Percentiles rank a stretch among this genome's conserved stretches.
Evolutionary conservation across 768 basidiomycete genomes (phyloP).

Genomic region (Leccinum sublutescens): DNA sequence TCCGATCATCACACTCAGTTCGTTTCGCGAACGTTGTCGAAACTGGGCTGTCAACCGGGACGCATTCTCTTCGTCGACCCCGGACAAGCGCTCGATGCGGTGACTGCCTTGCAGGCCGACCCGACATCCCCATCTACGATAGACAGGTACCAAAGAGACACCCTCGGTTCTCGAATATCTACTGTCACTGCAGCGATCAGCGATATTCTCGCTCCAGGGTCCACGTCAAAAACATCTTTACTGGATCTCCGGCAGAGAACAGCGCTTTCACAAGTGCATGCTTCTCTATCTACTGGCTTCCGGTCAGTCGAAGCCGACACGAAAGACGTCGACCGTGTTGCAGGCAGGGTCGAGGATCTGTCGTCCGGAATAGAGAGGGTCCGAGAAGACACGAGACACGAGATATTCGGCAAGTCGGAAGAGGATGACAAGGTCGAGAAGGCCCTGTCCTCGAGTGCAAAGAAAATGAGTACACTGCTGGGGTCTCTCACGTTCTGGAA

Average conservation of each 20-base stretch:
- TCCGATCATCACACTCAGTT: constrained; percentile 15
- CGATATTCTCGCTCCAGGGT: constrained; percentile 12
- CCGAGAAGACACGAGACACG: constrained; percentile 34
- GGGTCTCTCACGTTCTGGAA: constrained; percentile 39
- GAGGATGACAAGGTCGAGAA: constrained; percentile 21
- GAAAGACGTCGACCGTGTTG: constrained; percentile 37
- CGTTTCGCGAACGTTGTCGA: constrained; percentile 22
- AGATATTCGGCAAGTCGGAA: constrained; percentile 38
- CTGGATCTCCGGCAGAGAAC: constrained; percentile 36
- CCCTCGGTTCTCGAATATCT: constrained; percentile 57
- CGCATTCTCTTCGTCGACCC: constrained; percentile 55
- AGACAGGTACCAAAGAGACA: constrained; percentile 64
- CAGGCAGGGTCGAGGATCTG: constrained; percentile 36
- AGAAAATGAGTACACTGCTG: constrained; percentile 31
- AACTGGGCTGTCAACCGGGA: constrained; percentile 27
- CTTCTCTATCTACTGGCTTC: constrained; percentile 40
- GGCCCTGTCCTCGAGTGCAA: constrained; percentile 30
- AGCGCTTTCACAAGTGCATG: constrained; percentile 38
- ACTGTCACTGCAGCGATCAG: constrained; percentile 42
- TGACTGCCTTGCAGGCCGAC: constrained; percentile 45
- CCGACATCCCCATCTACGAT: constrained; percentile 49
- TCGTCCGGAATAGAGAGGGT: constrained; percentile 39
- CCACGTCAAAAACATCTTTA: constrained; percentile 7
- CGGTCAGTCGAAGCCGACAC: constrained; percentile 30
- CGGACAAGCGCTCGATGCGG: constrained; percentile 52